Evolutionary conservation across 2,329 filamentous ascomycete genomes (phyloP).

Genomic region (Dactylellina leptospora): DNA sequence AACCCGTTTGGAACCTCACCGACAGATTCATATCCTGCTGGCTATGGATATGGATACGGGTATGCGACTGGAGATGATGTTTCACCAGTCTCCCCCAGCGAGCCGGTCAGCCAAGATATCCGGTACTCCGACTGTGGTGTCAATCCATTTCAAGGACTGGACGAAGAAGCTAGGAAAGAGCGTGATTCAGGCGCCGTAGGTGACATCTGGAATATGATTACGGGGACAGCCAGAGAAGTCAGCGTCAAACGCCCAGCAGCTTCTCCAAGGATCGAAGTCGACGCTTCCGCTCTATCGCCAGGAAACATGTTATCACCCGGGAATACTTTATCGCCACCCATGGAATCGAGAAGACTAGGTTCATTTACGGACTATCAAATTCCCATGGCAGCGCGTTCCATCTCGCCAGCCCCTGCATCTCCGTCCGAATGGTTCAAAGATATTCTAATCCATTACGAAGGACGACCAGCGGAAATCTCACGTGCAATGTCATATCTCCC

Average conservation of each 20-base stretch:
- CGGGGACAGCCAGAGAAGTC: slow-evolving; percentile 17
- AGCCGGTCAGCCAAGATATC: slow-evolving; percentile 32
- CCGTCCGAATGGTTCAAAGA: slow-evolving; percentile 45
- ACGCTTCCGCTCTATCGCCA: slow-evolving; percentile 26
- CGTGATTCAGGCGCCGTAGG: slow-evolving; percentile 38
- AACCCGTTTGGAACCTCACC: slow-evolving; percentile 40
- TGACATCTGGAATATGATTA: slow-evolving; percentile 50
- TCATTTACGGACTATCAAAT: slow-evolving; percentile 20
- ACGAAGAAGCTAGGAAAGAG: slow-evolving; percentile 40
- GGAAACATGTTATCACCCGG: neutral
- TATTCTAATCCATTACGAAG: slow-evolving; percentile 35
- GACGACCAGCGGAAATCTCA: slow-evolving; percentile 36
- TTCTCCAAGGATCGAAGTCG: slow-evolving; percentile 38
- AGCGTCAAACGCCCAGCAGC: slow-evolving; percentile 1
- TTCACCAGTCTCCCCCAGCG: slow-evolving; percentile 19
- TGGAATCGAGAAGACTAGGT: neutral
- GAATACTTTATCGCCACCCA: neutral
- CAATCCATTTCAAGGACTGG: slow-evolving; percentile 47
- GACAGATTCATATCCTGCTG: slow-evolving; percentile 16
- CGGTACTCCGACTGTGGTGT: slow-evolving; percentile 51
- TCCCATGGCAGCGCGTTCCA: slow-evolving; percentile 12
- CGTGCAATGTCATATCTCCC: slow-evolving; percentile 46
- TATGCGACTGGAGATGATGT: neutral
- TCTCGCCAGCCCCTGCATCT: slow-evolving; percentile 9
- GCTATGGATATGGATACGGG: slow-evolving; percentile 10